These are phyloP conservation scores for Pisolithus albus DNA, from an alignment of 768 basidiomycete genomes.

Conservation along the genomic window DNA sequence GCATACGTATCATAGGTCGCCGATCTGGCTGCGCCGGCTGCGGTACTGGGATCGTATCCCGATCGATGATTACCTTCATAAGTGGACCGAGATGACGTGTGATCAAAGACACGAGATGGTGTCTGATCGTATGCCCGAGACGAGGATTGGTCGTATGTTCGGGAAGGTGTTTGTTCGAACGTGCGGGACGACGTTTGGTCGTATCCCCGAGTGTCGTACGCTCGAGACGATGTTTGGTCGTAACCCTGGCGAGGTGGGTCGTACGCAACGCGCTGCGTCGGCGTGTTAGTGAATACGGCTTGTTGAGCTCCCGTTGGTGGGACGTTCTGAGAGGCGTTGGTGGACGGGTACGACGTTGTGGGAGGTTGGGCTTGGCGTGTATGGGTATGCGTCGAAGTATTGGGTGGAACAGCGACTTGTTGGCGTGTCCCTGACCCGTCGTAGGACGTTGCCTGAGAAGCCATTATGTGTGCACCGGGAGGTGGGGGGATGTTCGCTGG, in stretches of 20 bases:
- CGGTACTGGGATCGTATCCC: no score
- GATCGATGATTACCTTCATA: no score
- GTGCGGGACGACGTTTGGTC: no score
- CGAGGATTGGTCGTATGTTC: no score
- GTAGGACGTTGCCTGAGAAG: constrained; percentile 4
- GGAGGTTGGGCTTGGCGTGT: not conserved
- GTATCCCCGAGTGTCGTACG: no score
- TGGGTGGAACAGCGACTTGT: not conserved
- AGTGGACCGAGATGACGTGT: no score
- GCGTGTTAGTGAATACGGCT: not conserved
- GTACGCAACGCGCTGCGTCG: not conserved
- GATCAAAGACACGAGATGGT: no score
- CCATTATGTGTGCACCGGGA: constrained; percentile 17
- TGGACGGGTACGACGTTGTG: not conserved
- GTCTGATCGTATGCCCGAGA: no score
- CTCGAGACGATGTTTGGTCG: no score
- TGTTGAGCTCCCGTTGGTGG: not conserved
- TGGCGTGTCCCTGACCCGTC: constrained; percentile 9
- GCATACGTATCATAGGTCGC: no score
- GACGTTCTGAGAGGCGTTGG: not conserved
- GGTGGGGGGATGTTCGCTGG: constrained; percentile 7
- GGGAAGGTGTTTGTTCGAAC: no score
- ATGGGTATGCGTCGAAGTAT: not conserved
- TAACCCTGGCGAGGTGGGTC: not conserved
- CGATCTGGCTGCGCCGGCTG: no score